Conservation (phyloP, 129 eudicot genomes). For the Cynara cardunculus region DNA sequence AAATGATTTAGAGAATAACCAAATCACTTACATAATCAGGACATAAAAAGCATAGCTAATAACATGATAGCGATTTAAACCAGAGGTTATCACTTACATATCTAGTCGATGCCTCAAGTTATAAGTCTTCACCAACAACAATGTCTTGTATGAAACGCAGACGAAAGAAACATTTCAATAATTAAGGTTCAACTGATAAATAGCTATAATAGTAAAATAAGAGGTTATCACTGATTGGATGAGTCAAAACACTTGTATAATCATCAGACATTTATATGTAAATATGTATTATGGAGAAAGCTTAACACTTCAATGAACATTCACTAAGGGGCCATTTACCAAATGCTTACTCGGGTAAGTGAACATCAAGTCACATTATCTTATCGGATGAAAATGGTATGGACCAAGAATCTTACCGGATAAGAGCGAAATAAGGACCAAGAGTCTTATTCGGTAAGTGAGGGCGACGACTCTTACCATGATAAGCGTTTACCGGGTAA, state of each 20-base stretch:
- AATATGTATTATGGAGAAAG: no score
- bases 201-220: conserved; percentile 3
- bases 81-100: no score
- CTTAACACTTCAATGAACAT: no score
- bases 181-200: background rate
- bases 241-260: background rate
- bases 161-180: background rate
- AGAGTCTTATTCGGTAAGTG: no score
- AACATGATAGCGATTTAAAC: background rate
- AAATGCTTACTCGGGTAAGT: no score
- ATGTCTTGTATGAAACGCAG: conserved; percentile 47
- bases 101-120: conserved; percentile 84
- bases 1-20: background rate
- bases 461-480: no score
- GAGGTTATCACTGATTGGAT: background rate
- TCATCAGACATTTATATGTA: background rate
- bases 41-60: background rate
- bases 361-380: no score
- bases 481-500: no score
- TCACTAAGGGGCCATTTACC: no score
- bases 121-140: conserved; percentile 86
- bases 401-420: no score
- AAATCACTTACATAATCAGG: background rate
- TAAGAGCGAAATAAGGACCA: no score
- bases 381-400: no score